A percentile compares a stretch with the other conserved stretches of the same genome.
phyloP scores from a whole-genome alignment of 768 basidiomycete genomes.

The Scleroderma citrinum region DNA sequence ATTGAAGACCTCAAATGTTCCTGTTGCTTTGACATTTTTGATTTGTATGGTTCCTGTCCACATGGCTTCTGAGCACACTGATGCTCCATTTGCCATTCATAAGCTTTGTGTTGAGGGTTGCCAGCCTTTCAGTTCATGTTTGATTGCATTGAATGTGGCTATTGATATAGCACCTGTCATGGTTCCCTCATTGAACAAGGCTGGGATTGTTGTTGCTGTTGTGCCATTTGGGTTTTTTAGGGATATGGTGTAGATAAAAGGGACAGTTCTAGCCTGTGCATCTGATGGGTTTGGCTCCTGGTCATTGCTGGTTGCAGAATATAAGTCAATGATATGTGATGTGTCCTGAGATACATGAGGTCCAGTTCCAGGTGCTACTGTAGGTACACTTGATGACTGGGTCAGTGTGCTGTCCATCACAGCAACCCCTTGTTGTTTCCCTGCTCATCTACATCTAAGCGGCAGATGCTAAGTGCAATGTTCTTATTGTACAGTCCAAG shows the following conservation, averaged over 20 bases:
- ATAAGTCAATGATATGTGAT: neutral
- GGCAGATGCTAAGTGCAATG: neutral
- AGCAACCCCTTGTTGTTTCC: neutral
- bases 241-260: neutral
- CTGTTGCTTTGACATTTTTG: neutral
- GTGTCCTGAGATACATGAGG: neutral
- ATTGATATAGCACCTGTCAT: neutral
- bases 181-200: neutral
- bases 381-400: neutral
- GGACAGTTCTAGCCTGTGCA: neutral
- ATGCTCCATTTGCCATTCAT: slow-evolving; percentile 28
- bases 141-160: neutral
- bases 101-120: slow-evolving; percentile 5
- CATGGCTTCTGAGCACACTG: slow-evolving; percentile 1
- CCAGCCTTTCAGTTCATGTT: neutral
- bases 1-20: slow-evolving; percentile 3
- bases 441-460: neutral
- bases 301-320: neutral
- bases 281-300: neutral
- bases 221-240: neutral
- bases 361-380: neutral
- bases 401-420: neutral
- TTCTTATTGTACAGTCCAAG: neutral
- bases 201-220: neutral
- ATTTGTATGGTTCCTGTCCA: slow-evolving; percentile 4